A percentile compares a stretch with the other conserved stretches of the same genome.
Conservation (phyloP, 1,139 yeast species). For the Zygosaccharomyces pseudobailii region DNA sequence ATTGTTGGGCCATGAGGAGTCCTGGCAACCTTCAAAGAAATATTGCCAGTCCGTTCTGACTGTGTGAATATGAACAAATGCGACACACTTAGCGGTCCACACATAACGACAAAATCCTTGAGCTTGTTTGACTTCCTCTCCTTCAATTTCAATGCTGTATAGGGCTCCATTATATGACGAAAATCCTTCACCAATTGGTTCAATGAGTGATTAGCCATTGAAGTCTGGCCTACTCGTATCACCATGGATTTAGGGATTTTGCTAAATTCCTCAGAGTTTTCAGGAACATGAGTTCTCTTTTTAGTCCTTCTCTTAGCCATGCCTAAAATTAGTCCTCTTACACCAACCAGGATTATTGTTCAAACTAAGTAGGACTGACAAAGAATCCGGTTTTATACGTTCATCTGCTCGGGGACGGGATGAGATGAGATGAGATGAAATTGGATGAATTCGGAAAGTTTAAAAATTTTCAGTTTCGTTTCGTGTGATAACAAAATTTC, state of each 20-base stretch:
- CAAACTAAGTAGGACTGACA: background rate
- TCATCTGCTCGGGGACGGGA: background rate
- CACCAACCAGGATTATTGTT: background rate
- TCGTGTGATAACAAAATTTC: slow-evolving; percentile 8
- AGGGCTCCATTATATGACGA: slow-evolving; percentile 91
- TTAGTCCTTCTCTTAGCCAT: slow-evolving; percentile 43
- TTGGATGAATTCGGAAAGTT: slow-evolving; percentile 5
- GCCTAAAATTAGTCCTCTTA: background rate
- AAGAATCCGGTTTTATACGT: background rate
- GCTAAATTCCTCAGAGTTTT: slow-evolving; percentile 55
- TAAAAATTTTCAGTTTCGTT: slow-evolving; percentile 10
- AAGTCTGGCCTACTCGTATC: slow-evolving; percentile 67
- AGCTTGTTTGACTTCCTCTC: slow-evolving; percentile 84
- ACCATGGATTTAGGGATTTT: slow-evolving; percentile 93
- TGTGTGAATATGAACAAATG: slow-evolving; percentile 86
- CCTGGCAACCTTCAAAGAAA: slow-evolving; percentile 76
- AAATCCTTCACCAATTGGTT: slow-evolving; percentile 83
- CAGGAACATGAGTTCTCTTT: slow-evolving; percentile 79
- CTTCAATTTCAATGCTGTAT: slow-evolving; percentile 81
- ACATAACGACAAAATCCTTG: slow-evolving; percentile 91
- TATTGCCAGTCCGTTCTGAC: slow-evolving; percentile 68
- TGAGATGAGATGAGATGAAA: slow-evolving; percentile 16
- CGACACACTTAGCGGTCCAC: slow-evolving; percentile 92
- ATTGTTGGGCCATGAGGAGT: slow-evolving; percentile 95
- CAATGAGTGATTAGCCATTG: slow-evolving; percentile 74